Evolutionary conservation across 768 basidiomycete species (phyloP).

Genomic region (Hericium erinaceus): DNA sequence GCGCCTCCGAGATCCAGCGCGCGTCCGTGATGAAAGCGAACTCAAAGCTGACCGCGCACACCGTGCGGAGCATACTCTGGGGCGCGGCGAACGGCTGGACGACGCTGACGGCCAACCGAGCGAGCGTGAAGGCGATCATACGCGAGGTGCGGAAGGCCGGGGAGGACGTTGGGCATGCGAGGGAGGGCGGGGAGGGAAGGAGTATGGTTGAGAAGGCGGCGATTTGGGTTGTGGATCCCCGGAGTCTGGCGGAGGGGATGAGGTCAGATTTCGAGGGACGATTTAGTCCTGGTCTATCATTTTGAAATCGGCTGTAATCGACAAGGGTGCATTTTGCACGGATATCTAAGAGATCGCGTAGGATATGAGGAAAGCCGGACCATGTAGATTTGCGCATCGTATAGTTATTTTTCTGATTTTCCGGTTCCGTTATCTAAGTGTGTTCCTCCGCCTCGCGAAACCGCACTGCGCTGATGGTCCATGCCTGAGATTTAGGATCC

Average conservation of each 20-base stretch:
- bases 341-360: no score
- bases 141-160: conserved; percentile 46
- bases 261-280: conserved; percentile 22
- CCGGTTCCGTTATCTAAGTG: no score
- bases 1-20: conserved; percentile 36
- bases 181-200: not conserved
- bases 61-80: conserved; percentile 60
- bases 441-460: no score
- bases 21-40: conserved; percentile 45
- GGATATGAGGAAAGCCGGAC: no score
- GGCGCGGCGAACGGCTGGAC: conserved; percentile 70
- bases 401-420: no score
- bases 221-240: conserved; percentile 72
- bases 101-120: conserved; percentile 78
- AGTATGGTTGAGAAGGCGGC: conserved; percentile 26
- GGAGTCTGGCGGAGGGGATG: conserved; percentile 66
- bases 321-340: no score
- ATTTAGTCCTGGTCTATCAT: not conserved
- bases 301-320: no score
- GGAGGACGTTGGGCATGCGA: conserved; percentile 5
- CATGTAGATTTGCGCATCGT: no score
- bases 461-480: no score
- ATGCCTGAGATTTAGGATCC: no score
- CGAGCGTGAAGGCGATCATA: conserved; percentile 68
- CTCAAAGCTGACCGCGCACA: conserved; percentile 64